Conservation (phyloP, 495 filamentous ascomycete genomes). For the Lasiosphaeria ovina region DNA sequence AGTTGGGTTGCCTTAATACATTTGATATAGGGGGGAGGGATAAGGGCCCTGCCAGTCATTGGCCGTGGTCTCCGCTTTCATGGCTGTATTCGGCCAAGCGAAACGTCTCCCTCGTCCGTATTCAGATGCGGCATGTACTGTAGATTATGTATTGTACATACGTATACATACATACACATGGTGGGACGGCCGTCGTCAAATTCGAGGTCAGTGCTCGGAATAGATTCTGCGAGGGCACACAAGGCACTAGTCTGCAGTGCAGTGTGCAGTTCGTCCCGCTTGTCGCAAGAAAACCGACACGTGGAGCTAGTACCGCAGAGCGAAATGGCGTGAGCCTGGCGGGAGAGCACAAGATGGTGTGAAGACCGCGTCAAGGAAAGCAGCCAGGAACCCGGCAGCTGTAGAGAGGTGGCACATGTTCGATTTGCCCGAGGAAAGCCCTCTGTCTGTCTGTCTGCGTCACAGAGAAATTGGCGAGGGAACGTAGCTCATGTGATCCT, state of each 20-base stretch:
- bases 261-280: no score
- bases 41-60: slow-evolving; percentile 14
- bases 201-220: not conserved
- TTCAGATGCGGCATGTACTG: slow-evolving; percentile 10
- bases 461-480: slow-evolving; percentile 17
- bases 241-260: not conserved
- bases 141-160: not conserved
- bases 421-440: slow-evolving; percentile 22
- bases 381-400: not conserved
- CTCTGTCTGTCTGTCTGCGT: not conserved
- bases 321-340: no score
- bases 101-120: slow-evolving; percentile 14
- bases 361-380: not conserved
- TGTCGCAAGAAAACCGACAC: no score
- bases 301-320: no score
- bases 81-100: slow-evolving; percentile 20
- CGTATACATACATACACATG: not conserved
- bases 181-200: not conserved
- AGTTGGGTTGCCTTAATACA: slow-evolving; percentile 22
- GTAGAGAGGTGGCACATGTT: slow-evolving; percentile 6
- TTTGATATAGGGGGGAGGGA: slow-evolving; percentile 18
- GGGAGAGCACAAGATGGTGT: not conserved
- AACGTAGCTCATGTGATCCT: slow-evolving; percentile 18
- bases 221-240: no score
- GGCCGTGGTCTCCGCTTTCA: slow-evolving; percentile 17